phyloP scores from a whole-genome alignment of 1,284 basidiomycete species.

The Cystobasidium slooffiae region DNA sequence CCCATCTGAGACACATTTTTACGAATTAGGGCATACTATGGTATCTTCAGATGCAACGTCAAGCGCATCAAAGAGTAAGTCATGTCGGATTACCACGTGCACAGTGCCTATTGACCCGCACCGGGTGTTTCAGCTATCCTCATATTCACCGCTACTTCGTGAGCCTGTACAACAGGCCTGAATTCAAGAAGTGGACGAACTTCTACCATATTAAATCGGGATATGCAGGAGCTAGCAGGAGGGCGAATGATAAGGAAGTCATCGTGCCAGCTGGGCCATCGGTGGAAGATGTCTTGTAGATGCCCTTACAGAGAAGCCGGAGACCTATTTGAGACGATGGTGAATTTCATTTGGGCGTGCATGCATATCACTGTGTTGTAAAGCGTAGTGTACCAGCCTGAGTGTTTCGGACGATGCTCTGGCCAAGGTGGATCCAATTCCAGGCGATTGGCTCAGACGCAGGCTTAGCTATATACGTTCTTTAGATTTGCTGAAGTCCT shows the following conservation, averaged over 20 bases:
- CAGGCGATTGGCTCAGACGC: too few relatives aligned
- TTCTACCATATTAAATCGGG: constrained; percentile 26
- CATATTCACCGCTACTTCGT: constrained; percentile 11
- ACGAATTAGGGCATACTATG: constrained; percentile 4
- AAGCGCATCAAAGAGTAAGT: constrained; percentile 27
- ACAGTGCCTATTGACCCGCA: not conserved
- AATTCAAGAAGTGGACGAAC: constrained; percentile 22
- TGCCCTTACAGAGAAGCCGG: not conserved
- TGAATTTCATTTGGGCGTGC: not conserved
- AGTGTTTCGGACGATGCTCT: too few relatives aligned
- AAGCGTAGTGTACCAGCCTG: too few relatives aligned
- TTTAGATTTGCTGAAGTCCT: too few relatives aligned
- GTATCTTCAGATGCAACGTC: constrained; percentile 26
- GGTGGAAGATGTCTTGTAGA: constrained; percentile 17
- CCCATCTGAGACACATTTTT: not conserved
- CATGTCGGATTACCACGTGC: not conserved
- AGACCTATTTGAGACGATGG: not conserved
- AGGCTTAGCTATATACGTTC: too few relatives aligned
- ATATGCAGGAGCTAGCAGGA: constrained; percentile 5
- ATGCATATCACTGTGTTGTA: too few relatives aligned
- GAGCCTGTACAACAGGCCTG: constrained; percentile 15
- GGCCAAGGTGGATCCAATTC: too few relatives aligned
- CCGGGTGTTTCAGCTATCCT: not conserved
- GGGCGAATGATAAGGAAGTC: constrained; percentile 18
- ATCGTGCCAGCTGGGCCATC: constrained; percentile 15